Base-by-base conservation (phyloP, 2,329 filamentous ascomycete genomes). In the Sporothrix pallida region DNA sequence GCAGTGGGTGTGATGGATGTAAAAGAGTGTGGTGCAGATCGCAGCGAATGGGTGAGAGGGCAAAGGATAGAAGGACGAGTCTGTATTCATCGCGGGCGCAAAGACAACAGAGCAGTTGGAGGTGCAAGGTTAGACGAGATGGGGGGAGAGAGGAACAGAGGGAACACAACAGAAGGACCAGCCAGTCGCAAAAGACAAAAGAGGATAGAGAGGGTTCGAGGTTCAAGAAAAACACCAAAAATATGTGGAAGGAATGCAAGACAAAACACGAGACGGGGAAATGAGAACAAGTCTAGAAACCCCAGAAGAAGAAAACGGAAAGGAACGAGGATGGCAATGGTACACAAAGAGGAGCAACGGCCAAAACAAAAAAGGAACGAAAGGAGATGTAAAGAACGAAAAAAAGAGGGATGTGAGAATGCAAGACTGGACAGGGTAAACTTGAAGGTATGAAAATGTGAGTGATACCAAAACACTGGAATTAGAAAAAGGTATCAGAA, bases 191-290 rank as follows among this genome's bases (percentile, higher is more conserved):
- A 48, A 67, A 67, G 42, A 67, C 62, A 67, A 67, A 65, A 48
- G 42, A 67, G 62, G 5, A 26, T 48, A 17, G 12, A 20, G 8
- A 13, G 62, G 17, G 31, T 20, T 6, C 7, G 8, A 42, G 9
- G 54, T 31, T 58, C 15, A 23, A 37, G 31, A 54, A 23, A 31
- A 17, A 37, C 52, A 58, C 37, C 54, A 60, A n/a, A 48, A 60
- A 31, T 56, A 46, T n/a, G 48, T 26, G 52, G 9, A 44, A 68
- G 65, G 15, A 63, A 71, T 58, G 56, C 52, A 62, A 71, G 56
- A 63, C 48, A 72, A 60, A 72, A 42, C 50, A 69, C 31, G 31
- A 52, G 37, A 65, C 48, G n/a, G 31, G 63, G 52, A 42, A 60
- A 54, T 48, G 54, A 69, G 46, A 54, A 48, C 3, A 44, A 54